Evolutionary conservation across 2,329 filamentous ascomycete species (phyloP).

Genomic region (Penicillium sp.): DNA sequence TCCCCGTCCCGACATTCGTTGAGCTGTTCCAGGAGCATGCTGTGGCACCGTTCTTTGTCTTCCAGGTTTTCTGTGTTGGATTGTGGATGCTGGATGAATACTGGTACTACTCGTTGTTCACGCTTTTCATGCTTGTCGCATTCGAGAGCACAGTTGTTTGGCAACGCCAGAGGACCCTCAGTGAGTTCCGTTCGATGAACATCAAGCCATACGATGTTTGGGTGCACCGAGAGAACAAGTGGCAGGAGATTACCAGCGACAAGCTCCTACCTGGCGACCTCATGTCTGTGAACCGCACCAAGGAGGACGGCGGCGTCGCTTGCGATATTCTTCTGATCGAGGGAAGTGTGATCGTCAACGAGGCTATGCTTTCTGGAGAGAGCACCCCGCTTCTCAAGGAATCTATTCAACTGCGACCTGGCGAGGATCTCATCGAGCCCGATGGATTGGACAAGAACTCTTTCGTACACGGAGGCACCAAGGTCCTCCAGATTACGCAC

Average conservation of each 20-base stretch:
- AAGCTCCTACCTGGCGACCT: slow-evolving; percentile 88
- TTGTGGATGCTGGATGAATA: slow-evolving; percentile 99
- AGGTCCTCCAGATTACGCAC: slow-evolving; percentile 91
- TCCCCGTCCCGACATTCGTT: slow-evolving; percentile 89
- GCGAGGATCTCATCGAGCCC: slow-evolving; percentile 71
- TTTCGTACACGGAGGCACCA: slow-evolving; percentile 94
- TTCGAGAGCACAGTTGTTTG: slow-evolving; percentile 99
- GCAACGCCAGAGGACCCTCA: slow-evolving; percentile 93
- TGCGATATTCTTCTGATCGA: slow-evolving; percentile 96
- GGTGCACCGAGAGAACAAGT: slow-evolving; percentile 81
- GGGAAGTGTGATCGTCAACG: slow-evolving; percentile 94
- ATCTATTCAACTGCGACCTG: slow-evolving; percentile 82
- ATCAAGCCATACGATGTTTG: slow-evolving; percentile 97
- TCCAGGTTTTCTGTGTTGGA: slow-evolving; percentile 97
- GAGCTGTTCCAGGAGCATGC: slow-evolving; percentile 98
- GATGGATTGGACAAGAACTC: slow-evolving; percentile 95
- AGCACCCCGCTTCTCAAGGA: slow-evolving; percentile 96
- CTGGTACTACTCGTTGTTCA: slow-evolving; percentile 99
- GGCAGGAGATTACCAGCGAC: slow-evolving; percentile 84
- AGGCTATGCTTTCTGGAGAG: slow-evolving; percentile 98
- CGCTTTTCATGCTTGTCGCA: slow-evolving; percentile 93
- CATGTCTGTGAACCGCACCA: slow-evolving; percentile 85
- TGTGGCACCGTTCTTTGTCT: slow-evolving; percentile 97
- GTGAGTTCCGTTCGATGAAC: slow-evolving; percentile 97
- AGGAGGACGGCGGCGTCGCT: slow-evolving; percentile 93